phyloP scores from a whole-genome alignment of 305 asterid genomes.

The Fraxinus baroniana region DNA sequence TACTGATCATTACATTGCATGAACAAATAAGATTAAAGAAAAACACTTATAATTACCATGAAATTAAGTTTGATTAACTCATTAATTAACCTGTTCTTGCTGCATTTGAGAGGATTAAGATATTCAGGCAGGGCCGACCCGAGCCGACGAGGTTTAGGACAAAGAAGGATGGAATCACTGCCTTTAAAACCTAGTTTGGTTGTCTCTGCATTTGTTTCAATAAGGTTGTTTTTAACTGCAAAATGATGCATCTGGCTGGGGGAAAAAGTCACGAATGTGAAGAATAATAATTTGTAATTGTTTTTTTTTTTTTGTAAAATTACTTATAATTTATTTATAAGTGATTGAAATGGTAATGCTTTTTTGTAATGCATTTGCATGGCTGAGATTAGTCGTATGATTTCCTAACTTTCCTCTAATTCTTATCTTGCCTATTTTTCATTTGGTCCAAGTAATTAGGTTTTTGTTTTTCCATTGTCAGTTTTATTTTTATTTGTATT shows the following conservation, averaged over 20 bases:
- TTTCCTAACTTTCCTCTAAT: conserved; percentile 38
- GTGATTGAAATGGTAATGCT: conserved; percentile 15
- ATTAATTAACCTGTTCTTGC: conserved; percentile 32
- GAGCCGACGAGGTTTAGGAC: conserved; percentile 64
- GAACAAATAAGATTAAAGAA: not conserved
- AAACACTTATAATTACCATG: not conserved
- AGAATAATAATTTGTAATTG: not conserved
- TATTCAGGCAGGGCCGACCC: conserved; percentile 45
- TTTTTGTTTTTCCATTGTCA: not conserved
- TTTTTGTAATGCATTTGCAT: conserved; percentile 25
- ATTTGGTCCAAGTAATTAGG: conserved; percentile 34
- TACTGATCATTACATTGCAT: conserved; percentile 9
- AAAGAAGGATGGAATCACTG: conserved; percentile 35
- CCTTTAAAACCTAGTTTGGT: conserved; percentile 27
- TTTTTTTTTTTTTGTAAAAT: not conserved
- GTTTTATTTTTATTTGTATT: not conserved
- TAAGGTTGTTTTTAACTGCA: conserved; percentile 35
- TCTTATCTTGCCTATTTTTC: conserved; percentile 34
- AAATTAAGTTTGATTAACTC: not conserved
- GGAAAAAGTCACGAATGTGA: not conserved
- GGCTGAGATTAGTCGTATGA: conserved; percentile 37
- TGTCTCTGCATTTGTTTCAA: conserved; percentile 25
- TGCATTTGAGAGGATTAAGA: conserved; percentile 34
- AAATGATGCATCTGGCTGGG: conserved; percentile 42
- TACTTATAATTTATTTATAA: conserved; percentile 21